These are phyloP conservation scores for Phytopythium boreale DNA, from an alignment of 352 stramenopile species.

Conservation along the genomic window DNA sequence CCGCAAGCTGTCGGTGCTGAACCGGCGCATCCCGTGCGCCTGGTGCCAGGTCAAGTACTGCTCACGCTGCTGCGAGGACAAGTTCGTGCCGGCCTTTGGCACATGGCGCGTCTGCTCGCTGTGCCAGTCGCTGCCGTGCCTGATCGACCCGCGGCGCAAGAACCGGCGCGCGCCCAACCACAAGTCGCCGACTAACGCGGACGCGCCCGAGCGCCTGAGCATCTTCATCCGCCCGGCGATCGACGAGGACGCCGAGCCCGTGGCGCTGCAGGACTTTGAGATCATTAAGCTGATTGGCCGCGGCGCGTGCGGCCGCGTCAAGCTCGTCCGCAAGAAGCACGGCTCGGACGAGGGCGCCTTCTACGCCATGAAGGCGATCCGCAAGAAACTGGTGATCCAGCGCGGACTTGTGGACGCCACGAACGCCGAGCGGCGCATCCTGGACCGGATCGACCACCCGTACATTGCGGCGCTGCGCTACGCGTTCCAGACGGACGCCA, in stretches of 20 bases:
- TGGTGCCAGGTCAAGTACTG: slow-evolving; percentile 89
- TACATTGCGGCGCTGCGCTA: slow-evolving; percentile 96
- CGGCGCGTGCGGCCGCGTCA: slow-evolving; percentile 84
- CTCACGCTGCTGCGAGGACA: slow-evolving; percentile 81
- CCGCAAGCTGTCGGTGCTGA: slow-evolving; percentile 76
- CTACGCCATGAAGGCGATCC: slow-evolving; percentile 86
- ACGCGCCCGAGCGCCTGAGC: slow-evolving; percentile 48
- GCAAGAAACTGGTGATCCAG: slow-evolving; percentile 87
- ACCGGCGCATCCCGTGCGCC: slow-evolving; percentile 71
- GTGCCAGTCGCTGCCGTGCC: slow-evolving; percentile 72
- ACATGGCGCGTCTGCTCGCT: slow-evolving; percentile 79
- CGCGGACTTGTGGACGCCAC: slow-evolving; percentile 89
- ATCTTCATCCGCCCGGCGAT: slow-evolving; percentile 73
- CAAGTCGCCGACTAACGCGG: slow-evolving; percentile 41
- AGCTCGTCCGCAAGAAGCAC: slow-evolving; percentile 87
- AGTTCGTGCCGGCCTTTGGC: slow-evolving; percentile 74
- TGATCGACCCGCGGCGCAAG: slow-evolving; percentile 80
- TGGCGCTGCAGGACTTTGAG: slow-evolving; percentile 92
- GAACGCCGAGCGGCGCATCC: slow-evolving; percentile 87
- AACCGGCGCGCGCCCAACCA: slow-evolving; percentile 63
- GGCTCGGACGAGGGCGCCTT: slow-evolving; percentile 75
- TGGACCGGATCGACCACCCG: slow-evolving; percentile 93
- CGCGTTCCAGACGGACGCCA: slow-evolving; percentile 88
- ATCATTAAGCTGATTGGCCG: slow-evolving; percentile 97
- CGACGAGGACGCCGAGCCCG: slow-evolving; percentile 44